A percentile compares a stretch with the other conserved stretches of the same genome.
Conservation (phyloP, 1,139 yeast species). For the Arxiozyma heterogenica region DNA sequence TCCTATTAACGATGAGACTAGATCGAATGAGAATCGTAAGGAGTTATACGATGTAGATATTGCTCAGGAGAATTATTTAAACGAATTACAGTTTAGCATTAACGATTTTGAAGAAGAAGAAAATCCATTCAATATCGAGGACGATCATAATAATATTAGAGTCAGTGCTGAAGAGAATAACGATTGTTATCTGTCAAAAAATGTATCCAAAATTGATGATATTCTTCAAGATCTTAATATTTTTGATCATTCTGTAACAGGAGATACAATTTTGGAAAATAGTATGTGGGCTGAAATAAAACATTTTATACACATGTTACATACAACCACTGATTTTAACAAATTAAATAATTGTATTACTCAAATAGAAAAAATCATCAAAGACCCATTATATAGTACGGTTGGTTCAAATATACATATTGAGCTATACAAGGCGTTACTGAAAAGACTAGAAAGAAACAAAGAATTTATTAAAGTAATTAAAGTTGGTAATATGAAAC, state of each 20-base stretch:
- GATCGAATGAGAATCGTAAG: not conserved
- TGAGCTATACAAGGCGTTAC: not conserved
- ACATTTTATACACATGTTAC: not conserved
- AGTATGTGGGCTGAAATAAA: not conserved
- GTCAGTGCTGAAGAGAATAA: not conserved
- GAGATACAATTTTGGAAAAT: not conserved
- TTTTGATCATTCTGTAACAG: not conserved
- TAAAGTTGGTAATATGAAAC: slow-evolving; percentile 26
- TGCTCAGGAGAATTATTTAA: slow-evolving; percentile 15
- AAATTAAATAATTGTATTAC: not conserved
- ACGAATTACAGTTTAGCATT: slow-evolving; percentile 12
- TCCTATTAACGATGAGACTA: not conserved
- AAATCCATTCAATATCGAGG: slow-evolving; percentile 1
- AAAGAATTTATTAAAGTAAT: slow-evolving; percentile 15
- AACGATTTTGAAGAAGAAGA: slow-evolving; percentile 5
- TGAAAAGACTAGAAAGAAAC: slow-evolving; percentile 14
- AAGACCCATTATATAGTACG: not conserved
- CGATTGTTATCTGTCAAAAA: not conserved
- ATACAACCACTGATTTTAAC: not conserved
- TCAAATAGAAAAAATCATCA: not conserved
- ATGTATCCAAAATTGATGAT: not conserved
- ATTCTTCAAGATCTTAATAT: not conserved
- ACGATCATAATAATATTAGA: slow-evolving; percentile 1
- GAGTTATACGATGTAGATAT: slow-evolving; percentile 3
- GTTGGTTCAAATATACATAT: not conserved